Evolutionary conservation across 164 flowering plant species (phyloP), one percentile per base, ranked within the genome.

Genomic region (Pachysandra terminalis): DNA sequence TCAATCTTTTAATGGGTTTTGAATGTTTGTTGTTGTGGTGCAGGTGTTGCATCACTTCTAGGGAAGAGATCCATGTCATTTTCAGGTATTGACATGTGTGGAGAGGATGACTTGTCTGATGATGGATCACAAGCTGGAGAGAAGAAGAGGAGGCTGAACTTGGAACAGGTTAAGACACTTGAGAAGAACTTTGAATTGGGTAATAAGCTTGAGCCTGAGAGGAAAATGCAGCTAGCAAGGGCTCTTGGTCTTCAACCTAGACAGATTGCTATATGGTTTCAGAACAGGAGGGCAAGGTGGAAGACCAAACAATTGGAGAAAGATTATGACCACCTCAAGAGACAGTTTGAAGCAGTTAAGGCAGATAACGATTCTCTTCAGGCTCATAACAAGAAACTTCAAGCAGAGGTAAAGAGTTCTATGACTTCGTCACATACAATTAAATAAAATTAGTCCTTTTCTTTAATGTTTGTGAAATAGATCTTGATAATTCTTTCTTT

Each of bases 211-310:
- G 96, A 88, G 67, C 96, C 93, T 0, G 96, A 90, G 75, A 81
- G 91, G 68, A 90, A 90, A 75, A 64, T 83, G 82, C 90, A 90
- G 73, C 77, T 90, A 41, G 93, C 96, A 41, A 80, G 83, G 71
- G 87, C 90, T 32, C 59, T 88, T 10, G 85, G 86, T 0, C 66
- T 90, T 67, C 96, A 87, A 58, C 96, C 96, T 0, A 75, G 96
- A 52, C 96, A 90, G 67, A 68, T 90, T 0, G 93, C 93, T 6
- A 86, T 90, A 1, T 90, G 93, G 96, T 90, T 90, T 66, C 93
- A 90, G 59, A 90, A 90, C 73, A 75, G 93, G 54, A 81, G 96
- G 63, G 93, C 96, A n/a, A 73, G 96, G 58, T 90, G 96, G 96
- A 90, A 88, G 74, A 90, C 92, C 28, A 90, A 86, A 78, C 92